A percentile compares a stretch with the other conserved stretches of the same genome.
phyloP scores from a whole-genome alignment of 345 rosid species.

The Arabidopsis thaliana region DNA sequence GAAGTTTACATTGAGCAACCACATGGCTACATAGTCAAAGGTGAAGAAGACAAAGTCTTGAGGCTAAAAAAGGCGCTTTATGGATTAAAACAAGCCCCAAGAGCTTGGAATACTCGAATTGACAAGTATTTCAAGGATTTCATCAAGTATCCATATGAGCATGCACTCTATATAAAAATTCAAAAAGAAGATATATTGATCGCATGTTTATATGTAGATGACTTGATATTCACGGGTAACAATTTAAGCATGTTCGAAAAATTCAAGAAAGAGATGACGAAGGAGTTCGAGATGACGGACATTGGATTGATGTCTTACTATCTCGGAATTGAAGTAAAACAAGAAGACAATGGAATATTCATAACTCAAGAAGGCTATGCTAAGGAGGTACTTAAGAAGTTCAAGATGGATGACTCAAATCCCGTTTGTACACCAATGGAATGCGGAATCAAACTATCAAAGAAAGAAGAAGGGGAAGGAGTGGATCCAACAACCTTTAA shows the following conservation, averaged over 20 bases:
- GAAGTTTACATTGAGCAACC: slow-evolving; percentile 11
- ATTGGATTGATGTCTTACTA: too few relatives aligned
- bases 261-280: background rate
- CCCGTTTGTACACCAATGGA: too few relatives aligned
- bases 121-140: background rate
- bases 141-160: too few relatives aligned
- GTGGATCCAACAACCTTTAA: too few relatives aligned
- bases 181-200: background rate
- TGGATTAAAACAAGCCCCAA: background rate
- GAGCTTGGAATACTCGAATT: slow-evolving; percentile 1
- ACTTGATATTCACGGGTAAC: background rate
- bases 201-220: slow-evolving; percentile 8
- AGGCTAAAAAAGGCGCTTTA: background rate
- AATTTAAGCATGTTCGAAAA: background rate
- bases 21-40: background rate
- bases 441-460: too few relatives aligned
- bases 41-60: background rate
- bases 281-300: too few relatives aligned
- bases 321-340: too few relatives aligned
- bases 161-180: background rate
- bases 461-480: too few relatives aligned
- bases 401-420: too few relatives aligned
- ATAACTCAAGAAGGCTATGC: too few relatives aligned
- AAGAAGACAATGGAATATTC: too few relatives aligned
- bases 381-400: too few relatives aligned